Evolutionary conservation across 106 monocot species (phyloP), one percentile per base, ranked within the genome.

Genomic region (Dendrobium chrysotoxum): DNA sequence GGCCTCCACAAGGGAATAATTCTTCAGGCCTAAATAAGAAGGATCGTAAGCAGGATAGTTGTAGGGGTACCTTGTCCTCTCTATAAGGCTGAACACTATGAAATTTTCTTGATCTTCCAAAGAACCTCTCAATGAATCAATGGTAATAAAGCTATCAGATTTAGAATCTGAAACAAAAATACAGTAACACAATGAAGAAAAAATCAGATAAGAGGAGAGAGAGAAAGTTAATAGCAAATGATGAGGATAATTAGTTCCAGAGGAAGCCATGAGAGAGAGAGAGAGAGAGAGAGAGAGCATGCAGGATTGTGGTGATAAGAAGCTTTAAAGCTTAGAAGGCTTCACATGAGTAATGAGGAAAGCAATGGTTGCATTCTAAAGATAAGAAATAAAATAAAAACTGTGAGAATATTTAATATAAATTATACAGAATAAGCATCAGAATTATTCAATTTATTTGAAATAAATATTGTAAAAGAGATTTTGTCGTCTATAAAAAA

Each of bases 61-160:
- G 78, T 3, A n/a, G 4, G 84, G 87, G 80, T 81, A 82, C 53
- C 44, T 84, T 0, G 92, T 84, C 76, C 92, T 83, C 86, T 91
- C 92, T 17, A 95, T 85, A 65, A 95, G 89, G 23, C 81, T 75
- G 77, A 92, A 95, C 40, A 95, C 91, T 26, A 95, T 91, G n/a
- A 89, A 86, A 42, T 95, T 92, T 75, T 95, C 95, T 78, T 85
- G 84, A 38, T 90, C 71, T 3, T 78, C 80, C 10, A 95, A 81
- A 5, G 83, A 81, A 16, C 86, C 86, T 20, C 95, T 88, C 76
- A 92, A 84, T 0, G 84, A 81, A 1, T 88, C 92, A 1, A 95
- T 82, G 4, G 85, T 84, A 42, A 90, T 16, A 39, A 7, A 0
- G 0, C 21, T 31, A 31, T 28, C 26, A 28, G 68, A 70, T 26